phyloP scores from a whole-genome alignment of 1,284 basidiomycete genomes.

The Trametes sp. region DNA sequence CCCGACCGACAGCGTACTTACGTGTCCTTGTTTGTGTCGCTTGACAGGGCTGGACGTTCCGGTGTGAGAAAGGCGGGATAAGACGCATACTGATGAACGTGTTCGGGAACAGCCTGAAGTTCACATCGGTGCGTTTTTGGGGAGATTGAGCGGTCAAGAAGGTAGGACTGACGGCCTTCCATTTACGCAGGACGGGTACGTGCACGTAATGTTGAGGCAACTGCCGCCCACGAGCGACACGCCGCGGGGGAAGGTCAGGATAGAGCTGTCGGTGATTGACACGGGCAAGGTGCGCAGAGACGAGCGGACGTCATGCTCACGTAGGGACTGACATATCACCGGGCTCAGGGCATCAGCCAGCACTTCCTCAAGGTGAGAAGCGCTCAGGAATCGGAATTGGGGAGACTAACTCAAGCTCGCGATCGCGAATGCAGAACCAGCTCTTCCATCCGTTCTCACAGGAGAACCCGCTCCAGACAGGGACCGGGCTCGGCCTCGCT shows the following conservation, averaged over 20 bases:
- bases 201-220: constrained; percentile 87
- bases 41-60: constrained; percentile 83
- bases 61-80: constrained; percentile 93
- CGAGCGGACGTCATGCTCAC: not conserved
- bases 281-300: constrained; percentile 77
- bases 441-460: constrained; percentile 98
- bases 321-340: constrained; percentile 3
- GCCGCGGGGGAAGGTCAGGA: constrained; percentile 66
- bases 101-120: constrained; percentile 95
- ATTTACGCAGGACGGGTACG: constrained; percentile 74
- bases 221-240: constrained; percentile 62
- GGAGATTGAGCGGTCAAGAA: constrained; percentile 3
- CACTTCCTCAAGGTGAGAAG: constrained; percentile 79
- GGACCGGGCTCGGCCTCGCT: constrained; percentile 95
- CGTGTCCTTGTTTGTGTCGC: constrained; percentile 2
- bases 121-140: constrained; percentile 68
- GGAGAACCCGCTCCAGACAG: constrained; percentile 89
- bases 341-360: constrained; percentile 82
- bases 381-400: too few species aligned
- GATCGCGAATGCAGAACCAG: constrained; percentile 69
- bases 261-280: constrained; percentile 89
- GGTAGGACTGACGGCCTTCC: constrained; percentile 23
- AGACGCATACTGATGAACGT: constrained; percentile 95
- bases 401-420: not conserved
- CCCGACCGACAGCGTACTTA: constrained; percentile 7